phyloP scores from a whole-genome alignment of 1,284 basidiomycete species.

The Neolentinus lepideus region DNA sequence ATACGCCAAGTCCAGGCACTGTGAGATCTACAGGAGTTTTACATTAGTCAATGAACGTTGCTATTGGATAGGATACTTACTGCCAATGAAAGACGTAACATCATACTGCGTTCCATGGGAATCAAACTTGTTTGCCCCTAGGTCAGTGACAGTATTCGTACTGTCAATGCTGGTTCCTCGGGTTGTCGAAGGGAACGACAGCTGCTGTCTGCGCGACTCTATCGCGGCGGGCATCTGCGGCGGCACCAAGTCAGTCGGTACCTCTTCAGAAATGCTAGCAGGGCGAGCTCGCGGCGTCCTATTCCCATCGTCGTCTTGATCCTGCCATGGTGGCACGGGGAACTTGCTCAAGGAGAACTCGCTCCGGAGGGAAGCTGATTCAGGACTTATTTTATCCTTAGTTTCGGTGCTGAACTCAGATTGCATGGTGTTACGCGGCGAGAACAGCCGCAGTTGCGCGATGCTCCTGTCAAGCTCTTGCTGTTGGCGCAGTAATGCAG shows the following conservation, averaged over 20 bases:
- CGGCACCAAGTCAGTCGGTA: constrained; percentile 15
- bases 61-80: constrained; percentile 28
- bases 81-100: constrained; percentile 69
- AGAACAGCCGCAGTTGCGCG: constrained; percentile 45
- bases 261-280: neutral
- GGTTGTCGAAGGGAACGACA: constrained; percentile 25
- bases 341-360: constrained; percentile 68
- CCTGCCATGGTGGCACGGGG: constrained; percentile 48
- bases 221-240: constrained; percentile 19
- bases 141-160: constrained; percentile 13
- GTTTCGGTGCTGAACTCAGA: neutral
- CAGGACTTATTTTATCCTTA: neutral
- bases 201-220: constrained; percentile 12
- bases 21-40: neutral
- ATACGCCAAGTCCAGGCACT: neutral
- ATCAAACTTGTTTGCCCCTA: constrained; percentile 20
- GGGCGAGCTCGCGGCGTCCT: neutral
- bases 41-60: neutral
- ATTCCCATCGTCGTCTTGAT: constrained; percentile 9
- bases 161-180: constrained; percentile 21
- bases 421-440: constrained; percentile 18
- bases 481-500: constrained; percentile 53
- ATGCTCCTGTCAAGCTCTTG: constrained; percentile 60
- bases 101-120: constrained; percentile 58
- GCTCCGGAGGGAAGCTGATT: constrained; percentile 26